These are phyloP conservation scores for Fistulina hepatica DNA, from an alignment of 1,284 basidiomycete species.

Conservation along the genomic window DNA sequence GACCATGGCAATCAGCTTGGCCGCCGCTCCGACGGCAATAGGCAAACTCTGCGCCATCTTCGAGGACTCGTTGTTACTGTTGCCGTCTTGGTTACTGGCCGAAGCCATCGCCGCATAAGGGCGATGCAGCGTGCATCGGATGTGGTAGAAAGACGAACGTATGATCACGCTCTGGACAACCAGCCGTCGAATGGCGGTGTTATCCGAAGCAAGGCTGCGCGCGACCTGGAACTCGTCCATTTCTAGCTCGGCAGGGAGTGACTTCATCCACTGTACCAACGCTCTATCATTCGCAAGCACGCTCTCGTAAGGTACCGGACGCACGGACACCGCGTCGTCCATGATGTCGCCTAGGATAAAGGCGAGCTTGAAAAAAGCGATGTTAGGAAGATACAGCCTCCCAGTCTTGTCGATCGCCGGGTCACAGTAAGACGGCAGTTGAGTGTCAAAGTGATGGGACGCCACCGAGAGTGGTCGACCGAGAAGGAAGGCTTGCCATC, in stretches of 20 bases:
- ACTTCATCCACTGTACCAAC: conserved; percentile 61
- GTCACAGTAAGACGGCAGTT: conserved; percentile 55
- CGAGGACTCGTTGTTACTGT: conserved; percentile 26
- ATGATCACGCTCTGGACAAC: conserved; percentile 72
- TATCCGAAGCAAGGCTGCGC: conserved; percentile 50
- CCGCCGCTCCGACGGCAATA: conserved; percentile 60
- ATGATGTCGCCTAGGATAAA: conserved; percentile 71
- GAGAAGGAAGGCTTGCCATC: conserved; percentile 79
- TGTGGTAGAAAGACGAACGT: conserved; percentile 63
- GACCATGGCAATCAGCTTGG: conserved; percentile 64
- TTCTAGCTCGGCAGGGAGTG: conserved; percentile 57
- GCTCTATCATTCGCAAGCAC: conserved; percentile 60
- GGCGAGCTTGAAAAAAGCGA: conserved; percentile 64
- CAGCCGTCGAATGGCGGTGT: conserved; percentile 42
- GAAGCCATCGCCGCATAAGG: conserved; percentile 45
- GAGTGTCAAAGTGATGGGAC: conserved; percentile 71
- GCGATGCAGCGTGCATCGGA: conserved; percentile 71
- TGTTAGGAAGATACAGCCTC: conserved; percentile 57
- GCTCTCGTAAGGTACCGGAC: conserved; percentile 59
- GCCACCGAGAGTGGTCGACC: conserved; percentile 65
- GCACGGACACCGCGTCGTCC: conserved; percentile 69
- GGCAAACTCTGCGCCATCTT: conserved; percentile 52
- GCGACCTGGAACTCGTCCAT: conserved; percentile 65
- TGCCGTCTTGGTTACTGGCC: conserved; percentile 20
- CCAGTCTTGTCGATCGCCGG: conserved; percentile 47